phyloP scores from a whole-genome alignment of 2,329 filamentous ascomycete genomes.

The Aurifilum marmelostoma region DNA sequence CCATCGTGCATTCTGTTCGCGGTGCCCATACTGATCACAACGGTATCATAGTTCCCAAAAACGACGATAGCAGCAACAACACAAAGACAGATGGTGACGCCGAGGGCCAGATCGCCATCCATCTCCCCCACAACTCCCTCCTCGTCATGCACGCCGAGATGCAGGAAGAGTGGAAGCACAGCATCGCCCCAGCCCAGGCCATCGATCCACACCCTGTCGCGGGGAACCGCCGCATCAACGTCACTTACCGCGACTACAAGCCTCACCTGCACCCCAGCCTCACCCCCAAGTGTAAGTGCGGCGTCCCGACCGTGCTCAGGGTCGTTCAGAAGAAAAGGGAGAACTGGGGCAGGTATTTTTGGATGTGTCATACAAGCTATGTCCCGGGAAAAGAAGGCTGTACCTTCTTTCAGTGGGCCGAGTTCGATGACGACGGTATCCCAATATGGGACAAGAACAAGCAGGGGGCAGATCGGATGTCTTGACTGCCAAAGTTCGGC shows the following conservation, averaged over 20 bases:
- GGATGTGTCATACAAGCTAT: slow-evolving; percentile 86
- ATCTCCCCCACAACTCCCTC: slow-evolving; percentile 91
- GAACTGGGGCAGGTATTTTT: slow-evolving; percentile 78
- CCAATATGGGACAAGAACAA: slow-evolving; percentile 59
- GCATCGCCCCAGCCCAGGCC: slow-evolving; percentile 71
- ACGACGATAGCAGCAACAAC: slow-evolving; percentile 53
- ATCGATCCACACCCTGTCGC: slow-evolving; percentile 86
- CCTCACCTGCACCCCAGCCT: slow-evolving; percentile 73
- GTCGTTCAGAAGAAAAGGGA: slow-evolving; percentile 80
- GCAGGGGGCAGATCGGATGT: background rate
- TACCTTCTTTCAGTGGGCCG: slow-evolving; percentile 81
- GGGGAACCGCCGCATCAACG: slow-evolving; percentile 81
- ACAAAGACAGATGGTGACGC: slow-evolving; percentile 53
- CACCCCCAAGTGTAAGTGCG: slow-evolving; percentile 79
- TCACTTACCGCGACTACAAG: slow-evolving; percentile 91
- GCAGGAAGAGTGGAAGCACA: slow-evolving; percentile 97
- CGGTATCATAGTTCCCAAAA: slow-evolving; percentile 51
- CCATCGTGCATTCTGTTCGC: background rate
- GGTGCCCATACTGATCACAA: background rate
- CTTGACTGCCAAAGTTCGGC: background rate
- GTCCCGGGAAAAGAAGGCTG: slow-evolving; percentile 72
- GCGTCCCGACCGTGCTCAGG: slow-evolving; percentile 68
- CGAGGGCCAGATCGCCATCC: slow-evolving; percentile 87
- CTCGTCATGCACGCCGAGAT: slow-evolving; percentile 97
- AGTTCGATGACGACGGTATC: slow-evolving; percentile 84